Evolutionary conservation across 345 rosid species (phyloP).

Genomic region (Populus nigra): DNA sequence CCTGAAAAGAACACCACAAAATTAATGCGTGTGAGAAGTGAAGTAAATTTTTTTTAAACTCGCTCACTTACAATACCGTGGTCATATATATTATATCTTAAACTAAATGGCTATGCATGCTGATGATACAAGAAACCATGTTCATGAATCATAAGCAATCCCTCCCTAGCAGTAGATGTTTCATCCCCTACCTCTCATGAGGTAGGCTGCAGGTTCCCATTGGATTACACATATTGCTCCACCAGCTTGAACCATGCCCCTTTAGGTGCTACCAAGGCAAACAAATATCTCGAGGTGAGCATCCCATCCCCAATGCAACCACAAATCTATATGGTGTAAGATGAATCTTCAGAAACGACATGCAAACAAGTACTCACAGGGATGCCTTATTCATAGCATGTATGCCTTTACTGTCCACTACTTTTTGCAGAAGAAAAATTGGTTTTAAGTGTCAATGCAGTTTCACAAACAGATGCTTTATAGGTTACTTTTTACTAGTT

Average conservation of each 20-base stretch:
- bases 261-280: slow-evolving; percentile 37
- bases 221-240: slow-evolving; percentile 35
- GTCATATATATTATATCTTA: slow-evolving; percentile 1
- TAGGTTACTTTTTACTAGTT: no score
- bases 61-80: slow-evolving; percentile 4
- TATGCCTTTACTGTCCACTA: neutral
- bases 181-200: slow-evolving; percentile 45
- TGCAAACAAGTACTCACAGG: neutral
- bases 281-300: slow-evolving; percentile 23
- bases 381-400: neutral
- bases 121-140: neutral
- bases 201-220: slow-evolving; percentile 56
- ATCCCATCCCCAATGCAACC: neutral
- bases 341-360: neutral
- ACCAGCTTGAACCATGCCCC: slow-evolving; percentile 41
- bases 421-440: neutral
- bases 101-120: neutral
- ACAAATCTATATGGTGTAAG: neutral
- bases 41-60: neutral
- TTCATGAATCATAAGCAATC: slow-evolving; percentile 8
- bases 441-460: neutral
- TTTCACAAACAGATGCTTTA: neutral
- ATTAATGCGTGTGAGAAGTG: neutral
- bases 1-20: slow-evolving; percentile 42
- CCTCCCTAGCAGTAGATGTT: slow-evolving; percentile 24